Base-by-base conservation (phyloP, 768 basidiomycete genomes). In the Cystobasidium onofrii region DNA sequence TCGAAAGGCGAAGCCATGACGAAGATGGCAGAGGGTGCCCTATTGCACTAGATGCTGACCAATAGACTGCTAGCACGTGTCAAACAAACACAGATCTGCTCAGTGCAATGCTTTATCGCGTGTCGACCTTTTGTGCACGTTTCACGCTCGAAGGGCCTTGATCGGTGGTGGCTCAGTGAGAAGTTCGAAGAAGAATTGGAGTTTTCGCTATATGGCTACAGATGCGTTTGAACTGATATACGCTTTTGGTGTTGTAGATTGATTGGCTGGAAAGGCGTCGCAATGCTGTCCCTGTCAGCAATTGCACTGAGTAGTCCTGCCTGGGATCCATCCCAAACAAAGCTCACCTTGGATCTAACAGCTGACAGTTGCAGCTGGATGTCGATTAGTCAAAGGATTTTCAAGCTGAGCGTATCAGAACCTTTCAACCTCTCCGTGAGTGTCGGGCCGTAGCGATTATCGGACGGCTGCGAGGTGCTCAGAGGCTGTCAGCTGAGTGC, bases 1-100 rank as follows among this genome's bases (percentile, higher is more conserved):
- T 71, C 69, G 55, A 71, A 71, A 4, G 69, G 69, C 1, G 69
- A 71, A 33, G 69, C 69, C 69, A 71, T 64, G 33, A 6, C 29
- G 57, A 34, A 2, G 27, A 15, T 20, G 27, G 25, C 31, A 27
- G 33, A 60, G 23, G 6, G 29, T 60, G 27, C 15, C n/a, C n/a
- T n/a, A n/a, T n/a, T 27, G 23, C 4, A 12, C 57, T 25, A 15
- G 27, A 4, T 29, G 6, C 41, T 12, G 63, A 46, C 1, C 39
- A 20, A 64, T 12, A 63, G 31, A 31, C 7, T 12, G 12, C 33
- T 7, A 9, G 12, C 62, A 13, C 9, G 36, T 57, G 55, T 9
- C n/a, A 23, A 57, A 57, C 55, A 7, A 57, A 25, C 10, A 9
- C 55, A 57, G n/a, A 25, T 33, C 55, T n/a, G n/a, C 7, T 57